A percentile compares a stretch with the other conserved stretches of the same genome.
Evolutionary conservation across 208 protist species (phyloP).

Genomic region (Phytomonas sp.): DNA sequence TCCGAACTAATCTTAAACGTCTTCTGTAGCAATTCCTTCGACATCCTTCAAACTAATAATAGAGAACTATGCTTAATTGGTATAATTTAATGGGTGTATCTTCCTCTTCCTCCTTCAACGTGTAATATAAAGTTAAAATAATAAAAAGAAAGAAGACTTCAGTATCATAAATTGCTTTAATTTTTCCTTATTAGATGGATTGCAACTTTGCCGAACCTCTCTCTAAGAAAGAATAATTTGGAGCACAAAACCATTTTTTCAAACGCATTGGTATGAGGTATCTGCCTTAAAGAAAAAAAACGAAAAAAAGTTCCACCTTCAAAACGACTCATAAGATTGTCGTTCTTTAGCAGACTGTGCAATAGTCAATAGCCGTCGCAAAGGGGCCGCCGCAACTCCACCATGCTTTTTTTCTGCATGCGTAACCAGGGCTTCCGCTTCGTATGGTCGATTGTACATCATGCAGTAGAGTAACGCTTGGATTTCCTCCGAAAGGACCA

Average conservation of each 20-base stretch:
- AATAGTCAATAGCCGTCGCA: conserved; percentile 40
- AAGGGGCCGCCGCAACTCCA: conserved; percentile 23
- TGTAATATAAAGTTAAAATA: conserved; percentile 9
- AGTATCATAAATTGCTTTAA: background rate
- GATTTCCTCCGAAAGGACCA: conserved; percentile 50
- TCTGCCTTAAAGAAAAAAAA: background rate
- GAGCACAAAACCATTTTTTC: background rate
- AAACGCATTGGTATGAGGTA: background rate
- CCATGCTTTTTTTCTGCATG: conserved; percentile 31
- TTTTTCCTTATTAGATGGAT: background rate
- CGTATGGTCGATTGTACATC: conserved; percentile 53
- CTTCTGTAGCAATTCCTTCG: conserved; percentile 1
- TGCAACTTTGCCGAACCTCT: background rate
- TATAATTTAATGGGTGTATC: background rate
- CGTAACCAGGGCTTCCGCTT: conserved; percentile 65
- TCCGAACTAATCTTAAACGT: conserved; percentile 34
- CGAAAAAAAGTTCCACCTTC: background rate
- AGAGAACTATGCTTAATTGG: background rate
- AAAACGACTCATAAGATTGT: background rate
- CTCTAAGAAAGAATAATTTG: background rate
- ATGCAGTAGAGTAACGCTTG: conserved; percentile 68
- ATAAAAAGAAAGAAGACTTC: conserved; percentile 8
- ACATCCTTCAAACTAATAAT: background rate
- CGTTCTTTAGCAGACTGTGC: conserved; percentile 1
- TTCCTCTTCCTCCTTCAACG: background rate